These are phyloP conservation scores for Colletotrichum agaves DNA, from an alignment of 2,329 filamentous ascomycete species.

Conservation along the genomic window DNA sequence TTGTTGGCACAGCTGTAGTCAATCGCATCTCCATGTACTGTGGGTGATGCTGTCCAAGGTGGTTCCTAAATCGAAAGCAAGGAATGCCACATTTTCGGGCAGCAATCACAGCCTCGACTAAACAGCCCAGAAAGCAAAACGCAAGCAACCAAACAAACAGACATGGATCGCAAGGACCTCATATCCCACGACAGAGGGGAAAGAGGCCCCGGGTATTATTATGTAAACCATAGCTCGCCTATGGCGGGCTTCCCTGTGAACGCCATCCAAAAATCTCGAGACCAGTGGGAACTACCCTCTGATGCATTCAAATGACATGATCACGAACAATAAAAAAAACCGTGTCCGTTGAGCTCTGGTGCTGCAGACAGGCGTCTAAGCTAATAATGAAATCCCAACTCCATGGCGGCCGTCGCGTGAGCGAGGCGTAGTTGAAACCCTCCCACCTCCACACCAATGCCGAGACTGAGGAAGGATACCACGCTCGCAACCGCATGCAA, in stretches of 20 bases:
- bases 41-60: too few species aligned
- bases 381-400: slow-evolving; percentile 3
- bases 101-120: neutral
- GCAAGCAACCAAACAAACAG: neutral
- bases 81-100: too few species aligned
- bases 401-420: neutral
- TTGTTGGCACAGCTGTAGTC: neutral
- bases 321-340: slow-evolving; percentile 24
- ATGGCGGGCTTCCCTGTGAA: slow-evolving; percentile 3
- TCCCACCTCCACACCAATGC: too few species aligned
- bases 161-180: slow-evolving; percentile 35
- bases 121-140: neutral
- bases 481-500: slow-evolving; percentile 12
- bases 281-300: slow-evolving; percentile 2
- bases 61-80: neutral
- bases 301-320: slow-evolving; percentile 14
- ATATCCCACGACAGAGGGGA: slow-evolving; percentile 34
- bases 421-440: neutral
- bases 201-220: slow-evolving; percentile 38
- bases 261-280: slow-evolving; percentile 1
- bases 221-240: slow-evolving; percentile 16
- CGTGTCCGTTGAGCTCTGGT: neutral
- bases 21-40: neutral
- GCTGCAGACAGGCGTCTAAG: neutral
- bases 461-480: neutral